phyloP scores from a whole-genome alignment of 495 filamentous ascomycete genomes.

The Corynascus novoguineensis region DNA sequence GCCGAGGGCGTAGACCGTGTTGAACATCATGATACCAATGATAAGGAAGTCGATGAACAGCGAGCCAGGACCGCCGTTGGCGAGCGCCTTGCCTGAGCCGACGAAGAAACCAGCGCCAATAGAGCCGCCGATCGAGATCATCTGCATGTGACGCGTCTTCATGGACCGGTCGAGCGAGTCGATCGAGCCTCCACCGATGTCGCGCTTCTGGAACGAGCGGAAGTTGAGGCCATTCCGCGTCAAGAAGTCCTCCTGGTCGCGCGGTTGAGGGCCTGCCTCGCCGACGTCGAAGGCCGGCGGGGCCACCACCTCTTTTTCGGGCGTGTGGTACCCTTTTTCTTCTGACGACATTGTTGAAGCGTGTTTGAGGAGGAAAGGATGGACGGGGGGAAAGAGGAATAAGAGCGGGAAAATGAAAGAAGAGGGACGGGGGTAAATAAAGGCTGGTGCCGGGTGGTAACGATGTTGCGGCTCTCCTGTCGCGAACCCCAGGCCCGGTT shows the following conservation, averaged over 20 bases:
- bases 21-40: conserved; percentile 52
- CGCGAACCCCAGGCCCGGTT: background rate
- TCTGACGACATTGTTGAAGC: conserved; percentile 29
- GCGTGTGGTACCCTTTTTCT: conserved; percentile 20
- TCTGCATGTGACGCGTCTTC: conserved; percentile 63
- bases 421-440: background rate
- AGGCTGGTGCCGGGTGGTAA: background rate
- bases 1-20: conserved; percentile 63
- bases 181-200: conserved; percentile 31
- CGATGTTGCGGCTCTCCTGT: background rate
- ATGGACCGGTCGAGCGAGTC: conserved; percentile 52
- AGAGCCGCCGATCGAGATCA: conserved; percentile 70
- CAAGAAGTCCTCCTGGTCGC: conserved; percentile 34
- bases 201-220: conserved; percentile 45
- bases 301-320: conserved; percentile 25
- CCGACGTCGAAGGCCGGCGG: conserved; percentile 26
- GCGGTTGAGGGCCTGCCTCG: conserved; percentile 4
- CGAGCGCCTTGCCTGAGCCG: conserved; percentile 45
- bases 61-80: conserved; percentile 43
- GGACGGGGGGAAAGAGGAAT: background rate
- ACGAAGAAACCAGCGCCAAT: conserved; percentile 63
- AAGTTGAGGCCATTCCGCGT: conserved; percentile 50
- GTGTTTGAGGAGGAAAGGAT: background rate
- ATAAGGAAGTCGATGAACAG: conserved; percentile 52
- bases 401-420: background rate